Conservation (phyloP, 1,284 basidiomycete species). For the Neonothopanus nambi region DNA sequence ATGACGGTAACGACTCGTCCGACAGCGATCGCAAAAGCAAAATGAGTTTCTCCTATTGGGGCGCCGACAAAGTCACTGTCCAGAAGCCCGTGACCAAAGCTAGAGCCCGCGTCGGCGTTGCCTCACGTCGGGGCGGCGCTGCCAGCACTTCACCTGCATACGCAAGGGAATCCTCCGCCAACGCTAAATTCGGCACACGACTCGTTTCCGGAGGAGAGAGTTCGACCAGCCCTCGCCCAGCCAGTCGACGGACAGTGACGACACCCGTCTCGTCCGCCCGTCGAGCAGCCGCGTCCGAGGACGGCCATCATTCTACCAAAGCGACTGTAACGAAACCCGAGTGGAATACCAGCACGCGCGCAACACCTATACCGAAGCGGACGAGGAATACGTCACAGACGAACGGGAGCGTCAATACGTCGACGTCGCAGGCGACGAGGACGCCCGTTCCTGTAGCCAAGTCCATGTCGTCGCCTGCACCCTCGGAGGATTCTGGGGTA, state of each 20-base stretch:
- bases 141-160: conserved; percentile 46
- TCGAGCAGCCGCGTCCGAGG: conserved; percentile 49
- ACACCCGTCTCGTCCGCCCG: conserved; percentile 45
- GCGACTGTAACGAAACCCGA: conserved; percentile 69
- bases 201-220: conserved; percentile 56
- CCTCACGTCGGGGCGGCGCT: conserved; percentile 17
- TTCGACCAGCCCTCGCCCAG: conserved; percentile 51
- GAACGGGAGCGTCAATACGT: conserved; percentile 34
- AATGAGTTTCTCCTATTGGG: conserved; percentile 91
- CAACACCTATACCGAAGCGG: conserved; percentile 49
- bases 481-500: conserved; percentile 83
- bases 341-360: conserved; percentile 66
- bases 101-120: not conserved
- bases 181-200: conserved; percentile 81
- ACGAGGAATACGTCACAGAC: conserved; percentile 72
- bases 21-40: conserved; percentile 87
- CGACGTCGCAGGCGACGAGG: conserved; percentile 40
- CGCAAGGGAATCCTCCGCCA: conserved; percentile 77
- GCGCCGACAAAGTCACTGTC: conserved; percentile 82
- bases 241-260: conserved; percentile 58
- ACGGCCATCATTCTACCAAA: conserved; percentile 60
- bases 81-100: conserved; percentile 69
- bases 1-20: conserved; percentile 63
- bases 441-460: conserved; percentile 40
- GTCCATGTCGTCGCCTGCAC: conserved; percentile 66